Evolutionary conservation across 2,329 filamentous ascomycete species (phyloP), one percentile per base, ranked within the genome.

Genomic region (Coniella vitis): DNA sequence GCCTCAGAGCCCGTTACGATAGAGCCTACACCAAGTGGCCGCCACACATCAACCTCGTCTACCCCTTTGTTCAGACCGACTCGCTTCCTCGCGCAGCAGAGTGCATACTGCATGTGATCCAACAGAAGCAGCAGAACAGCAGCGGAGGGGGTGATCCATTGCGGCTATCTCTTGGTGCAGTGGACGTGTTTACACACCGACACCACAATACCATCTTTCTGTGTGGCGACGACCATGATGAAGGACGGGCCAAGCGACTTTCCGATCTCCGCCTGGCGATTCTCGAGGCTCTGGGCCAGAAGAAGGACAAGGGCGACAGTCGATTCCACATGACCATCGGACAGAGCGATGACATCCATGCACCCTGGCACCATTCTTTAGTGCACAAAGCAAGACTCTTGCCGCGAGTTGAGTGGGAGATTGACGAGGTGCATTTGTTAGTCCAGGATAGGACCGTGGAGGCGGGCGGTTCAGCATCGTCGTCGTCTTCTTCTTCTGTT

Each of bases 1-100:
- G 66, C 13, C 63, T 87, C 3, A 75, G 83, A 38, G 70, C 67
- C n/a, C 65, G 81, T 12, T 81, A 86, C 63, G 83, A 86, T 61
- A 79, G 78, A 52, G 71, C 74, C 0, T 76, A 75, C 55, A 68
- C 67, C 21, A 77, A 71, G 62, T 86, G 83, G 83, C 81, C 82
- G 3, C 78, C 81, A 12, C 83, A 86, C 56, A 60, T 86, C 57
- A 86, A 85, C 55, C 62, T 86, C 21, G 57, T 84, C 19, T 86
- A 86, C 58, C 83, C 82, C 0, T 86, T 85, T 59, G 78, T 84
- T 7, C 60, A 63, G 3, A 63, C 69, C 0, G 70, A 75, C 2
- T 55, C 56, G 8, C 66, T 86, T 2, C 56, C 64, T 1, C 56
- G 60, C 17, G 78, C 75, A 2, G 65, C 65, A 1, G 60, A 67